Conservation (phyloP, 2,329 filamentous ascomycete genomes). For the Tympanopsis confertula region DNA sequence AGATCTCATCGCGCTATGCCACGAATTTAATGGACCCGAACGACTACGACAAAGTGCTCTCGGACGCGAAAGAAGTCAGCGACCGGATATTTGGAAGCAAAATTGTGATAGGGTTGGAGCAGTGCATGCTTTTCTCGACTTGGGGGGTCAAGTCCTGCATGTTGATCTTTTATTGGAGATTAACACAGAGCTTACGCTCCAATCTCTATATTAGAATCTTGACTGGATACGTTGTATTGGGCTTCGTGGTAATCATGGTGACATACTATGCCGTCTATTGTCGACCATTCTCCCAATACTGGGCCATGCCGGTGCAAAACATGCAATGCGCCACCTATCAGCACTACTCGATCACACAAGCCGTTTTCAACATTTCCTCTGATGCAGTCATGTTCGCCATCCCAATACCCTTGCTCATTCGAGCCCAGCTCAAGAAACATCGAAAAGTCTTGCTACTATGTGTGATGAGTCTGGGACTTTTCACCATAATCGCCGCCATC, state of each 20-base stretch:
- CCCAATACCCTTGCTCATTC: conserved; percentile 25
- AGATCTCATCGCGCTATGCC: conserved; percentile 19
- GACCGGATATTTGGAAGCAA: conserved; percentile 32
- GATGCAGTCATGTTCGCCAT: conserved; percentile 28
- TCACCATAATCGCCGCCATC: conserved; percentile 33
- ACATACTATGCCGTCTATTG: conserved; percentile 38
- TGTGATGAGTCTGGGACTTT: conserved; percentile 29
- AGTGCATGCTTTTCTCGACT: conserved; percentile 32
- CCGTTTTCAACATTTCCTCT: conserved; percentile 30
- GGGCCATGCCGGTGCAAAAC: conserved; percentile 28
- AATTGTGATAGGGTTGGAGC: conserved; percentile 32
- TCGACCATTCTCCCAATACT: conserved; percentile 33
- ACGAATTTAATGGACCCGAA: conserved; percentile 24
- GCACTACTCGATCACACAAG: conserved; percentile 30
- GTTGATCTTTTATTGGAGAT: conserved; percentile 36
- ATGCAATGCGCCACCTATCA: conserved; percentile 27
- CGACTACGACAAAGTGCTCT: conserved; percentile 15
- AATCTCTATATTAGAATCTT: conserved; percentile 22
- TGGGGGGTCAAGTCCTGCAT: conserved; percentile 42
- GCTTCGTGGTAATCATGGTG: conserved; percentile 34
- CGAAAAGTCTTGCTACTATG: conserved; percentile 27
- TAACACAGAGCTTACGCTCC: conserved; percentile 21
- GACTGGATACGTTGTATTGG: conserved; percentile 26
- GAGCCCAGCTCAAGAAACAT: conserved; percentile 23
- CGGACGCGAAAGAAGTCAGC: conserved; percentile 22